Conservation (phyloP, 164 flowering plant species). For the Magnolia sinica region DNA sequence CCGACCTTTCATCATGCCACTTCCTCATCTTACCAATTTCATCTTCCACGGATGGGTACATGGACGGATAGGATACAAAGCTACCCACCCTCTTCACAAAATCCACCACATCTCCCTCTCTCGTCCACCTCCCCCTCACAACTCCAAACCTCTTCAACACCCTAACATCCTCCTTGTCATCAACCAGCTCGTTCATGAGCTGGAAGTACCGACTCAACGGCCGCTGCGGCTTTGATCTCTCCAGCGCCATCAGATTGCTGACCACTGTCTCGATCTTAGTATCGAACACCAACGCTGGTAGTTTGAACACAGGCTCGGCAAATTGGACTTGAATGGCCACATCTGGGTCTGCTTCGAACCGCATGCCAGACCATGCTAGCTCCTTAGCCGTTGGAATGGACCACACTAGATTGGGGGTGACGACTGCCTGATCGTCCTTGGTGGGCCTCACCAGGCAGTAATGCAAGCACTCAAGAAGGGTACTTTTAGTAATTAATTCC, state of each 20-base stretch:
- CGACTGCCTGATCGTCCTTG: neutral
- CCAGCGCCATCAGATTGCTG: conserved; percentile 8
- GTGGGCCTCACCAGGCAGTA: neutral
- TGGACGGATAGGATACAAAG: conserved; percentile 4
- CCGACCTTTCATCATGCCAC: neutral
- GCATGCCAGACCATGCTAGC: neutral
- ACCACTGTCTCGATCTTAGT: conserved; percentile 9
- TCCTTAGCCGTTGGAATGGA: neutral
- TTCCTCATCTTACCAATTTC: conserved; percentile 4
- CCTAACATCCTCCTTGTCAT: conserved; percentile 9
- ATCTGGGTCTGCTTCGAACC: neutral
- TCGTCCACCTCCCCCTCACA: conserved; percentile 9
- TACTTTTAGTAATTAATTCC: neutral
- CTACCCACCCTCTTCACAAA: conserved; percentile 9
- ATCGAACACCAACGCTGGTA: conserved; percentile 8
- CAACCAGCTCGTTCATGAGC: conserved; percentile 12
- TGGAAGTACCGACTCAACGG: conserved; percentile 9
- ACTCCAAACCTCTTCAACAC: conserved; percentile 7
- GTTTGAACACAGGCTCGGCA: neutral
- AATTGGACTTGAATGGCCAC: neutral
- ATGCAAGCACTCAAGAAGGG: conserved; percentile 15
- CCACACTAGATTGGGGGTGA: neutral
- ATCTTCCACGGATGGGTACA: conserved; percentile 6
- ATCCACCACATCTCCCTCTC: conserved; percentile 2
- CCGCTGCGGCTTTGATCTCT: neutral